These are phyloP conservation scores for Huntiella moniliformis DNA, from an alignment of 2,329 filamentous ascomycete species.

Conservation along the genomic window DNA sequence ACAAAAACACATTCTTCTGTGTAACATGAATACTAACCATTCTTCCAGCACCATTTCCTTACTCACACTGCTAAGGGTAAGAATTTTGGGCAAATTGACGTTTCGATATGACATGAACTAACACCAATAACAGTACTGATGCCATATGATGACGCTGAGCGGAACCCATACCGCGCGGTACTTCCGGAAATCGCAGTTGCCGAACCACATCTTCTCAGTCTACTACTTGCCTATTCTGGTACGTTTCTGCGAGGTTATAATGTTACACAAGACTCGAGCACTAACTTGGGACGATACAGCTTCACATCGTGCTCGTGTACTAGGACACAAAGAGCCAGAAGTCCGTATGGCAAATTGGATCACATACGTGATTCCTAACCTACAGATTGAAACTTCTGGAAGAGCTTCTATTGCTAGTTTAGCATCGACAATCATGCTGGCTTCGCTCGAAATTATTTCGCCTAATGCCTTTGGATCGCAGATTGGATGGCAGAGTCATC, in stretches of 20 bases:
- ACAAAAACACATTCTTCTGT: slow-evolving; percentile 1
- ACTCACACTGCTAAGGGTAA: slow-evolving; percentile 58
- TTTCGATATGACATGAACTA: too few relatives aligned
- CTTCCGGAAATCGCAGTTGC: slow-evolving; percentile 44
- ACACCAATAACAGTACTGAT: slow-evolving; percentile 21
- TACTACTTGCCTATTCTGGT: slow-evolving; percentile 59
- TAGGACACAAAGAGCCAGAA: slow-evolving; percentile 54
- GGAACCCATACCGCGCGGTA: slow-evolving; percentile 33
- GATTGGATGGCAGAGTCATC: slow-evolving; percentile 64
- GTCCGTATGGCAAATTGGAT: slow-evolving; percentile 69
- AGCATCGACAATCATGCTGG: slow-evolving; percentile 68
- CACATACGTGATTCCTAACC: slow-evolving; percentile 50
- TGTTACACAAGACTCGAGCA: not conserved
- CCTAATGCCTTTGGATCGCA: slow-evolving; percentile 65
- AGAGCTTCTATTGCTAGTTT: slow-evolving; percentile 30
- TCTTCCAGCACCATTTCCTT: slow-evolving; percentile 39
- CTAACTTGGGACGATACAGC: slow-evolving; percentile 22
- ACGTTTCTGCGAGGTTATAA: slow-evolving; percentile 3
- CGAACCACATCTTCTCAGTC: slow-evolving; percentile 53
- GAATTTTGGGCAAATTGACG: not conserved
- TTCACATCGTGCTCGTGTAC: slow-evolving; percentile 58
- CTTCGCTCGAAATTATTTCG: slow-evolving; percentile 66
- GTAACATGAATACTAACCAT: not conserved
- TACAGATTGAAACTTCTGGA: not conserved
- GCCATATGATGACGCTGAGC: slow-evolving; percentile 31